These are phyloP conservation scores for Picea mariana DNA, from an alignment of 83 land plant species.

Conservation along the genomic window DNA sequence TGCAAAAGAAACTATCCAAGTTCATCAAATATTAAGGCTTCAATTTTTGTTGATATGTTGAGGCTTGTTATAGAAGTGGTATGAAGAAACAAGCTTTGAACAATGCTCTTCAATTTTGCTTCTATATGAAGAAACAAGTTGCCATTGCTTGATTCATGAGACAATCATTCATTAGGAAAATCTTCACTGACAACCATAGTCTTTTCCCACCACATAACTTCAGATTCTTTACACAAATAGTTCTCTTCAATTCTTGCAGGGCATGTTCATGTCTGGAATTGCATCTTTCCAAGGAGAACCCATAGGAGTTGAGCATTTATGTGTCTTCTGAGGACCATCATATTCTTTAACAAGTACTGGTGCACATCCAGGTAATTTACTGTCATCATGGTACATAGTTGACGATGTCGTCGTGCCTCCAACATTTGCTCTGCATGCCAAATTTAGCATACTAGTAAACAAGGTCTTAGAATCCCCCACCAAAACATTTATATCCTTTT, in stretches of 20 bases:
- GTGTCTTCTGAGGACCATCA: no score
- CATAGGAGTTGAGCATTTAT: neutral
- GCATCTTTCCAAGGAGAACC: neutral
- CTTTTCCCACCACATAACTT: neutral
- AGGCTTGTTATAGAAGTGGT: no score
- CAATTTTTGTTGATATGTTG: no score
- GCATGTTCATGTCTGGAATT: constrained; percentile 14
- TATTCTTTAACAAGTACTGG: neutral
- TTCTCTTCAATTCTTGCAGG: constrained; percentile 11
- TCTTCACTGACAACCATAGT: neutral
- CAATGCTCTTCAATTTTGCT: constrained; percentile 4
- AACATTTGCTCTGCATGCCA: neutral
- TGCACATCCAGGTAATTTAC: neutral
- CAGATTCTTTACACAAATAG: neutral
- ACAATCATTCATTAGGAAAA: neutral
- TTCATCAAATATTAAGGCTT: no score
- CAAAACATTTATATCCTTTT: neutral
- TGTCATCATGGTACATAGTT: neutral
- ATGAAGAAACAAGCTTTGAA: neutral
- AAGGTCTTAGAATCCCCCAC: constrained; percentile 10
- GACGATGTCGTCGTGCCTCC: no score
- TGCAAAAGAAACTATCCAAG: no score
- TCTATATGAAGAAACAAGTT: neutral
- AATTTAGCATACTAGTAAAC: constrained; percentile 4
- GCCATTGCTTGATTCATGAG: neutral